Evolutionary conservation across 148 eudicot species (phyloP).

Genomic region (Euryodendron excelsum): DNA sequence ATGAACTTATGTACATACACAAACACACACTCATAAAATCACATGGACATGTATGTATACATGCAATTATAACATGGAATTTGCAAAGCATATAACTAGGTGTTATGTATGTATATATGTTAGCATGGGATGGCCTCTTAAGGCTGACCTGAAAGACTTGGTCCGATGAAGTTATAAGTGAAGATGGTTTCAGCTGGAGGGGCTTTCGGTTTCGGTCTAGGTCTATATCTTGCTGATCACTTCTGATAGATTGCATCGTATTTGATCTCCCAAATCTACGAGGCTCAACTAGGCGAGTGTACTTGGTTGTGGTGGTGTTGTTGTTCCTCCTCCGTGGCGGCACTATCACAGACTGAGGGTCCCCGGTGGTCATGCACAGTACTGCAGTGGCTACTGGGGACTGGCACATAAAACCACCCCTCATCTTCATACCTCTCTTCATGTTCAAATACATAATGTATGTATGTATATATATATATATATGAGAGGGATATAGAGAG

Average conservation of each 20-base stretch:
- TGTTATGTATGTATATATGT: no score
- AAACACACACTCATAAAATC: no score
- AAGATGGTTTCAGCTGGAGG: constrained; percentile 12
- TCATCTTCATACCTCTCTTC: constrained; percentile 32
- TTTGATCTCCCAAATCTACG: constrained; percentile 21
- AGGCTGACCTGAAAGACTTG: constrained; percentile 40
- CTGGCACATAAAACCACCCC: constrained; percentile 68
- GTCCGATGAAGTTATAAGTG: constrained; percentile 18
- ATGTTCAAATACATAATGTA: constrained; percentile 5
- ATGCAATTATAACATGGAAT: no score
- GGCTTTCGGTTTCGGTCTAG: background rate
- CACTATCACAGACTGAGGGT: constrained; percentile 41
- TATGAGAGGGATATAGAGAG: background rate
- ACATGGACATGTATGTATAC: no score
- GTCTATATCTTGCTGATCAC: background rate
- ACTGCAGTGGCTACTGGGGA: constrained; percentile 36
- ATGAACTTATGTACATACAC: no score
- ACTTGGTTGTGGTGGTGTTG: constrained; percentile 8
- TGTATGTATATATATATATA: background rate
- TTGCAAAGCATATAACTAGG: no score
- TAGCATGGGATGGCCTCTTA: no score
- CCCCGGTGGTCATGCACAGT: constrained; percentile 37
- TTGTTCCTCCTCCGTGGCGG: constrained; percentile 25
- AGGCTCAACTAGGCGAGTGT: constrained; percentile 22
- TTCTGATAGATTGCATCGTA: constrained; percentile 3